Percentiles rank a stretch among this genome's conserved stretches.
Conservation (phyloP, 148 eudicot genomes). For the Cornus controversa region DNA sequence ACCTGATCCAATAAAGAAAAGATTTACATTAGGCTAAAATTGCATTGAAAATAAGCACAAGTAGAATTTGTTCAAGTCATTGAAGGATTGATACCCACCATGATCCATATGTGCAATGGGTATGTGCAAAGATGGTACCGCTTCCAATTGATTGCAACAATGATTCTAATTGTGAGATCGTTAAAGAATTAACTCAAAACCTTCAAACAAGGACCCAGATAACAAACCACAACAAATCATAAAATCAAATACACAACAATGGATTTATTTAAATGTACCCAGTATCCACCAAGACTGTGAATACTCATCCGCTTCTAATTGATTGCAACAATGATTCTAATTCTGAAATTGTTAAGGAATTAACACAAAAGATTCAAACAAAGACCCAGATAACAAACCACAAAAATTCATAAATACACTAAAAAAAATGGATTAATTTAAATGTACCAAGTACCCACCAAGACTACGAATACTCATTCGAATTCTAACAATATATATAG, state of each 20-base stretch:
- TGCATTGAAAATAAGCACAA: neutral
- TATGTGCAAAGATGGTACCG: slow-evolving; percentile 69
- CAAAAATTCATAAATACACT: neutral
- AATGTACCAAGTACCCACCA: slow-evolving; percentile 43
- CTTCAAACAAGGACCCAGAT: neutral
- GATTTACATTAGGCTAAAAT: slow-evolving; percentile 3
- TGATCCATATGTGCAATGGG: slow-evolving; percentile 93
- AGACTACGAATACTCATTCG: slow-evolving; percentile 68
- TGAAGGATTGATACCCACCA: slow-evolving; percentile 50
- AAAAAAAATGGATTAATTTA: too few relatives aligned
- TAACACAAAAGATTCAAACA: neutral
- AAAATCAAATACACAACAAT: neutral
- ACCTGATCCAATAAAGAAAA: slow-evolving; percentile 40
- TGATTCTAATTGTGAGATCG: slow-evolving; percentile 54
- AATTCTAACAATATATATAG: slow-evolving; percentile 19
- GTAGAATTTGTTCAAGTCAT: slow-evolving; percentile 1
- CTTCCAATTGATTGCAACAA: slow-evolving; percentile 79
- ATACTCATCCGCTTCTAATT: slow-evolving; percentile 76
- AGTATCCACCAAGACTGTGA: slow-evolving; percentile 76
- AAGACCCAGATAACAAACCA: neutral
- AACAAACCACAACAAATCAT: neutral
- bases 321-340: slow-evolving; percentile 75
- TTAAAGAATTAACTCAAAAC: slow-evolving; percentile 35
- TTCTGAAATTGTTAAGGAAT: slow-evolving; percentile 42
- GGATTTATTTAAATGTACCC: too few relatives aligned